Conservation (phyloP, 192 early-diverging fungal species). For the Backusella liffmaniae region DNA sequence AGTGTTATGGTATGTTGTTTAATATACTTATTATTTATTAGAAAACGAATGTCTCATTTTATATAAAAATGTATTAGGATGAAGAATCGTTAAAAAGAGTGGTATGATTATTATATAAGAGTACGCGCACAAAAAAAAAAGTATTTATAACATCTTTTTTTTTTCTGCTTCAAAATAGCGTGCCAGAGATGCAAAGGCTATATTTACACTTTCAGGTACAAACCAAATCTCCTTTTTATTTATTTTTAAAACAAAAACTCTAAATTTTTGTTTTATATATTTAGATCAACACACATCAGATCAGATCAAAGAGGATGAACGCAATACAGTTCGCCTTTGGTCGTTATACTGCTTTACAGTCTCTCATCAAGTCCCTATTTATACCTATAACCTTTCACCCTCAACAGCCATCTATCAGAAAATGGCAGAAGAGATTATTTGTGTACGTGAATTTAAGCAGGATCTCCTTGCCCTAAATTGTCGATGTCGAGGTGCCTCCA, state of each 20-base stretch:
- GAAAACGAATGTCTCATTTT: not conserved
- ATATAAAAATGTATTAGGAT: constrained; percentile 6
- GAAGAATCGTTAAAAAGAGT: constrained; percentile 26
- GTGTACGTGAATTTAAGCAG: constrained; percentile 51
- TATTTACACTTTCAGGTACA: constrained; percentile 50
- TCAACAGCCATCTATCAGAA: constrained; percentile 63
- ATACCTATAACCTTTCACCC: constrained; percentile 59
- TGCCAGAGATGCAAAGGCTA: constrained; percentile 43
- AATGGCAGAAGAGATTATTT: constrained; percentile 49
- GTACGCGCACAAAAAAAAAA: not conserved
- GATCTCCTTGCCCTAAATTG: constrained; percentile 55
- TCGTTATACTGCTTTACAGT: constrained; percentile 61
- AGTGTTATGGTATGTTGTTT: constrained; percentile 25
- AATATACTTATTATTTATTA: not conserved
- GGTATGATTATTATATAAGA: constrained; percentile 9
- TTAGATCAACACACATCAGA: constrained; percentile 50
- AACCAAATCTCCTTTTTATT: not conserved
- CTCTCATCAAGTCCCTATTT: constrained; percentile 47
- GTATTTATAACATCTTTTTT: not conserved
- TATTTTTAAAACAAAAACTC: not conserved
- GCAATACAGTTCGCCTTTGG: constrained; percentile 68
- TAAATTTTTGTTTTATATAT: not conserved
- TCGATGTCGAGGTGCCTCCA: constrained; percentile 53
- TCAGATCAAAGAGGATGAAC: constrained; percentile 59
- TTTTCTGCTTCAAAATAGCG: constrained; percentile 18